These are phyloP conservation scores for Davidsoniella australis DNA, from an alignment of 2,329 filamentous ascomycete species.

Conservation along the genomic window DNA sequence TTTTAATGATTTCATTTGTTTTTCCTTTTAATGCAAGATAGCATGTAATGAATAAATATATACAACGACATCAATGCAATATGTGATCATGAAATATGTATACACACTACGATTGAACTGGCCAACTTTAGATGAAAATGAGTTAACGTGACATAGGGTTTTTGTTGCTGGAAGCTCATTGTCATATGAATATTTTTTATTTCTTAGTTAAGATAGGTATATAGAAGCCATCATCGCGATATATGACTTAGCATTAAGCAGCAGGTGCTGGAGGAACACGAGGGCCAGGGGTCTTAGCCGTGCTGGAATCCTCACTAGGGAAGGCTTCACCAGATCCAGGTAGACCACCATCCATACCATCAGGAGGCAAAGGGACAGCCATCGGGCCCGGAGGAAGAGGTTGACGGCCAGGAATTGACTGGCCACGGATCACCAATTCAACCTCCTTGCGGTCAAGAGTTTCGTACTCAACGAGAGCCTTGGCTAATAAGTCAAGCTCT, in stretches of 20 bases:
- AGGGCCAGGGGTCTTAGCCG: slow-evolving; percentile 6
- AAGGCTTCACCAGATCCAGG: slow-evolving; percentile 12
- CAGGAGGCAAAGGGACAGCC: slow-evolving; percentile 24
- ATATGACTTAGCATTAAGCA: slow-evolving; percentile 1
- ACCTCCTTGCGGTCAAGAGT: slow-evolving; percentile 81
- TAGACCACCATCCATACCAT: slow-evolving; percentile 6
- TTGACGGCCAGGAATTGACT: slow-evolving; percentile 53
- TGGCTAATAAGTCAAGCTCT: slow-evolving; percentile 74
- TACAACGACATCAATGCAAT: too few species aligned
- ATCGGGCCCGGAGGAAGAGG: slow-evolving; percentile 38
- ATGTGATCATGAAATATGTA: too few species aligned
- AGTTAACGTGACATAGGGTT: too few species aligned
- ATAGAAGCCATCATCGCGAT: too few species aligned
- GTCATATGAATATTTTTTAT: too few species aligned
- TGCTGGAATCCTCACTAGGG: slow-evolving; percentile 4
- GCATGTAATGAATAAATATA: background rate
- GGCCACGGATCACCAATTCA: slow-evolving; percentile 72
- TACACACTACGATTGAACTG: too few species aligned
- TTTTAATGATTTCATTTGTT: slow-evolving; percentile 5
- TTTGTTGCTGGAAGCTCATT: too few species aligned
- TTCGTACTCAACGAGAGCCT: slow-evolving; percentile 87
- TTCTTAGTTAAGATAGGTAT: too few species aligned
- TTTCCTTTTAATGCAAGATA: background rate
- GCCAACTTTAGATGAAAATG: too few species aligned
- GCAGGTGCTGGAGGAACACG: slow-evolving; percentile 8